These are phyloP conservation scores for Sonneratia alba DNA, from an alignment of 345 rosid genomes.

Conservation along the genomic window DNA sequence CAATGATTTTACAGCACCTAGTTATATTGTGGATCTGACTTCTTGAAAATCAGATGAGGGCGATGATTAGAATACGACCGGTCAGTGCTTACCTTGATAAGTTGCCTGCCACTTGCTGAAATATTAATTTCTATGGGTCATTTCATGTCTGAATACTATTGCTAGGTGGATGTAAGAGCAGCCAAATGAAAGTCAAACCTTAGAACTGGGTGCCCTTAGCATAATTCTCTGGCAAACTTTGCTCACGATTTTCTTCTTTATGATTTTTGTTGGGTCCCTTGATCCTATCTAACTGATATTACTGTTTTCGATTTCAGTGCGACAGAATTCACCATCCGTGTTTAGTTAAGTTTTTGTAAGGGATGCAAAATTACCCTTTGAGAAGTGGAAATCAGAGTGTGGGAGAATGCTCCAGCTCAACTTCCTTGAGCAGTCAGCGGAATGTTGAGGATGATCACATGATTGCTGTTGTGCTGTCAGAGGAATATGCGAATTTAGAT, in stretches of 20 bases:
- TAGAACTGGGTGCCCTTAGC: not conserved
- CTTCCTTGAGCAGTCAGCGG: conserved; percentile 64
- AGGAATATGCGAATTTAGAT: conserved; percentile 66
- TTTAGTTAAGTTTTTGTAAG: not conserved
- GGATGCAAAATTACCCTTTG: conserved; percentile 10
- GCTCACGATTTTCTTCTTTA: not conserved
- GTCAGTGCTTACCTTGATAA: not conserved
- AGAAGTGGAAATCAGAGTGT: conserved; percentile 28
- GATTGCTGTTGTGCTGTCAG: conserved; percentile 75
- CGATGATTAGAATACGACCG: not conserved
- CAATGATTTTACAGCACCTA: not conserved
- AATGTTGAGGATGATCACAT: conserved; percentile 72
- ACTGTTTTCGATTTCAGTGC: not conserved
- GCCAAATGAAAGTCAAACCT: not conserved
- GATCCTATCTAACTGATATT: not conserved
- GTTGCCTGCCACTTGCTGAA: not conserved
- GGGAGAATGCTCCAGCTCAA: conserved; percentile 79
- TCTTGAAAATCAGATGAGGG: not conserved
- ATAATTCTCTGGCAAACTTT: not conserved
- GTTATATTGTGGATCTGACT: not conserved
- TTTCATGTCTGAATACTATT: not conserved
- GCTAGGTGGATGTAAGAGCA: not conserved
- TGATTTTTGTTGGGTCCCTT: not conserved
- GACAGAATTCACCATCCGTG: not conserved
- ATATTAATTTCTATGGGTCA: not conserved